Percentiles rank a stretch among this genome's conserved stretches.
Conservation (phyloP, 495 filamentous ascomycete species). For the Arthonia radiata region DNA sequence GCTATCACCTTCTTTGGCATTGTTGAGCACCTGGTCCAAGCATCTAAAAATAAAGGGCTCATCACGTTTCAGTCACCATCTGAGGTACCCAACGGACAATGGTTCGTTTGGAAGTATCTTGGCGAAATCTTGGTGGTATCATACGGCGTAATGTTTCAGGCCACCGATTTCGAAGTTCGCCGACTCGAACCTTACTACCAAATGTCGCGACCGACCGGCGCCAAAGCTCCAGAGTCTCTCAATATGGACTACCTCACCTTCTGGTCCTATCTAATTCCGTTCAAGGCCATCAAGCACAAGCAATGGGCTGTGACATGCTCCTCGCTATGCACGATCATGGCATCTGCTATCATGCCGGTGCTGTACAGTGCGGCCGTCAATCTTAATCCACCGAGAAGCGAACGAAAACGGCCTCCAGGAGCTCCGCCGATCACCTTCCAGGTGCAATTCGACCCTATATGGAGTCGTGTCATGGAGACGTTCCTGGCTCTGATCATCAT, state of each 20-base stretch:
- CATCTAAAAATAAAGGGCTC: slow-evolving; percentile 19
- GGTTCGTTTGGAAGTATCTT: slow-evolving; percentile 49
- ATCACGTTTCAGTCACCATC: slow-evolving; percentile 26
- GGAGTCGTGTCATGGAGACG: slow-evolving; percentile 32
- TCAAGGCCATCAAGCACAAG: slow-evolving; percentile 28
- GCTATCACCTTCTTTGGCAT: slow-evolving; percentile 27
- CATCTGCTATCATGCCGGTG: slow-evolving; percentile 35
- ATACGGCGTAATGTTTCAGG: slow-evolving; percentile 53
- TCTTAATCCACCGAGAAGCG: slow-evolving; percentile 18
- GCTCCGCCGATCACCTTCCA: slow-evolving; percentile 10
- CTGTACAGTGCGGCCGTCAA: slow-evolving; percentile 32
- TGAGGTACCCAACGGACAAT: slow-evolving; percentile 24
- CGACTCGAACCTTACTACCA: slow-evolving; percentile 54
- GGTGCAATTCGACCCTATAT: slow-evolving; percentile 30
- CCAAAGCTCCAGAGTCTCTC: slow-evolving; percentile 37
- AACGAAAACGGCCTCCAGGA: slow-evolving; percentile 1
- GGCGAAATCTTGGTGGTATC: slow-evolving; percentile 41
- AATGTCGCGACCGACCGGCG: slow-evolving; percentile 30
- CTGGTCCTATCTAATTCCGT: slow-evolving; percentile 34
- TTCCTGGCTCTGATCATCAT: slow-evolving; percentile 25
- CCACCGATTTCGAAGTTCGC: slow-evolving; percentile 49
- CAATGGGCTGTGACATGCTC: slow-evolving; percentile 44
- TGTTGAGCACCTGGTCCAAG: slow-evolving; percentile 36
- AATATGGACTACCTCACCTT: slow-evolving; percentile 49
- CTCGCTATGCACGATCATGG: slow-evolving; percentile 33